Percentiles rank a stretch among this genome's conserved stretches.
Conservation (phyloP, 2,329 filamentous ascomycete genomes). For the Cladosporium sp. region DNA sequence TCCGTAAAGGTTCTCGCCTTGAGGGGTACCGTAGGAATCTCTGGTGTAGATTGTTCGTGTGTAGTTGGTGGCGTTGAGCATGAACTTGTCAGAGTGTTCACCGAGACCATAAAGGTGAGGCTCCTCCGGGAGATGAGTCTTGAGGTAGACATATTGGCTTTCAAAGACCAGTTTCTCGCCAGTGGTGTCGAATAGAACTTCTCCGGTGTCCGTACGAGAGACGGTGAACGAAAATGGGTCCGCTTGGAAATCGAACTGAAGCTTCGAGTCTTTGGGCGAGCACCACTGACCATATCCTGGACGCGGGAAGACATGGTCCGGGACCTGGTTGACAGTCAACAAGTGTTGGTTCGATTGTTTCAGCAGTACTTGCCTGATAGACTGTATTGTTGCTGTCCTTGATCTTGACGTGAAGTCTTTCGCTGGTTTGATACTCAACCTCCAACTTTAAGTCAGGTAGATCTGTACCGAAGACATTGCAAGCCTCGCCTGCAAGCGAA, state of each 20-base stretch:
- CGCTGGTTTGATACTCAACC: constrained; percentile 57
- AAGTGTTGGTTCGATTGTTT: not conserved
- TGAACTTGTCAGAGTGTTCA: constrained; percentile 63
- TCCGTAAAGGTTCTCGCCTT: constrained; percentile 66
- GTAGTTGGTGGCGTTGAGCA: constrained; percentile 66
- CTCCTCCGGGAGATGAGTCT: constrained; percentile 65
- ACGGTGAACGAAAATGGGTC: constrained; percentile 68
- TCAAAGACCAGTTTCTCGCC: constrained; percentile 68
- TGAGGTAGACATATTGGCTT: constrained; percentile 70
- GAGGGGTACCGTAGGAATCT: constrained; percentile 60
- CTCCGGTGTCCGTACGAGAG: constrained; percentile 53
- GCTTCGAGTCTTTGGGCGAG: constrained; percentile 43
- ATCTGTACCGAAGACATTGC: constrained; percentile 59
- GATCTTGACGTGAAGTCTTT: constrained; percentile 70
- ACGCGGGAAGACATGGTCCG: constrained; percentile 65
- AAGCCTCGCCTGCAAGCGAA: constrained; percentile 63
- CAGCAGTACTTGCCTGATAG: constrained; percentile 58
- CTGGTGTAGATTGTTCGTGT: constrained; percentile 67
- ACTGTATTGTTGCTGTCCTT: constrained; percentile 65
- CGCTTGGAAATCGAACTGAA: constrained; percentile 53
- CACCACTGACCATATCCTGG: constrained; percentile 46
- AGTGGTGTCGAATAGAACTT: constrained; percentile 67
- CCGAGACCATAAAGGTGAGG: constrained; percentile 70
- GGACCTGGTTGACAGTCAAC: constrained; percentile 31
- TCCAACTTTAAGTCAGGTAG: constrained; percentile 54